Percentiles rank a stretch among this genome's conserved stretches.
Conservation (phyloP, 192 early-diverging fungal genomes). For the Oehlia diaphana region DNA sequence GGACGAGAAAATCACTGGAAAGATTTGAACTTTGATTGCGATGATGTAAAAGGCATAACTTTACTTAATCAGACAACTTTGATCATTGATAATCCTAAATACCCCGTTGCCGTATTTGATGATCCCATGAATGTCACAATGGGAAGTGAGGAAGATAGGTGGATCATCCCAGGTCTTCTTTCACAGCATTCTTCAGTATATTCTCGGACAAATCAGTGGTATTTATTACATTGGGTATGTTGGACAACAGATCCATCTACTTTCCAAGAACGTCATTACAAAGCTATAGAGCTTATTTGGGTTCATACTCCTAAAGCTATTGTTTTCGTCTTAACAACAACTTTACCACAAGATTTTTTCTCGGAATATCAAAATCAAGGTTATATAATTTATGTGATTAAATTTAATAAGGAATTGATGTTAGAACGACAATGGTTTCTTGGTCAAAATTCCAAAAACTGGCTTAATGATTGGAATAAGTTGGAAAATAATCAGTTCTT, state of each 20-base stretch:
- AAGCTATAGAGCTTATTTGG: conserved; percentile 58
- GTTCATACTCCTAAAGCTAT: conserved; percentile 55
- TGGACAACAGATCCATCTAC: conserved; percentile 57
- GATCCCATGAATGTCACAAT: neutral
- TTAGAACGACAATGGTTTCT: conserved; percentile 57
- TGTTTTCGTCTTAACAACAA: conserved; percentile 55
- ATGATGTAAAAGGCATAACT: conserved; percentile 53
- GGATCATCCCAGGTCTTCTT: conserved; percentile 53
- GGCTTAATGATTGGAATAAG: conserved; percentile 53
- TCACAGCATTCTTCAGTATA: conserved; percentile 52
- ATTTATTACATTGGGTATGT: conserved; percentile 56
- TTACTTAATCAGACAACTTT: conserved; percentile 29
- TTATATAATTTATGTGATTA: conserved; percentile 56
- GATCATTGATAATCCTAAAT: neutral
- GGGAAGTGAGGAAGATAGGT: conserved; percentile 46
- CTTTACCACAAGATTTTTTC: conserved; percentile 51
- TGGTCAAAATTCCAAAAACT: conserved; percentile 53
- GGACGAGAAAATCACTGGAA: conserved; percentile 53
- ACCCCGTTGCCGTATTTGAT: neutral
- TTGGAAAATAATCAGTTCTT: conserved; percentile 55
- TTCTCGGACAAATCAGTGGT: conserved; percentile 57
- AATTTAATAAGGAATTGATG: conserved; percentile 52
- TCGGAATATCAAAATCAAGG: conserved; percentile 51
- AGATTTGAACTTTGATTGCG: conserved; percentile 57
- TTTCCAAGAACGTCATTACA: conserved; percentile 55